Percentiles rank a stretch among this genome's conserved stretches.
These are phyloP conservation scores for Penicillium steckii DNA, from an alignment of 495 filamentous ascomycete genomes.

Conservation along the genomic window DNA sequence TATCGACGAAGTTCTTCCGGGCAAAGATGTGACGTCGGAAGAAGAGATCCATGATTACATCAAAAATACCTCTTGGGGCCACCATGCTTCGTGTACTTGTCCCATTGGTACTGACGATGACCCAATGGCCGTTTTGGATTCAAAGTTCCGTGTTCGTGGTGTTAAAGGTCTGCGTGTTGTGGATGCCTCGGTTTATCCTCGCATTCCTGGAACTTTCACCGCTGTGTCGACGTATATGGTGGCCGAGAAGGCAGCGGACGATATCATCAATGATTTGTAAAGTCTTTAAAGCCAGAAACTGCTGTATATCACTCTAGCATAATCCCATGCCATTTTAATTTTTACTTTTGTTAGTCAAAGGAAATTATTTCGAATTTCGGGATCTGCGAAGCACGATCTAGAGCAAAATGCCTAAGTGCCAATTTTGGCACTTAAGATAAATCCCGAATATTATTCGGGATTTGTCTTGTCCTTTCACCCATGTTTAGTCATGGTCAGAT, in stretches of 20 bases:
- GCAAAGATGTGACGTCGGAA: conserved; percentile 32
- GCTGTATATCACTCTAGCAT: too few species aligned
- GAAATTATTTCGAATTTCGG: too few species aligned
- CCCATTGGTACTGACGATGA: conserved; percentile 57
- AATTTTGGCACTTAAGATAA: too few species aligned
- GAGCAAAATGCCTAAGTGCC: too few species aligned
- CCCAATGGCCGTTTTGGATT: conserved; percentile 59
- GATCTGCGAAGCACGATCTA: too few species aligned
- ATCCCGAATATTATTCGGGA: too few species aligned
- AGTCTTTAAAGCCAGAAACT: too few species aligned
- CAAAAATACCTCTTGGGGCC: conserved; percentile 54
- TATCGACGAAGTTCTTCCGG: conserved; percentile 47
- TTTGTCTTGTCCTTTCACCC: too few species aligned
- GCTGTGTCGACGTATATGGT: conserved; percentile 60
- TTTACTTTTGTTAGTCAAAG: too few species aligned
- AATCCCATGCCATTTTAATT: too few species aligned
- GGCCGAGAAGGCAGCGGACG: conserved; percentile 60
- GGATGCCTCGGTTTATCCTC: conserved; percentile 60
- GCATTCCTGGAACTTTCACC: conserved; percentile 58
- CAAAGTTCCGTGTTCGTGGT: conserved; percentile 54
- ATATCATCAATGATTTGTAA: conserved; percentile 4
- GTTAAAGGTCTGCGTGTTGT: conserved; percentile 56
- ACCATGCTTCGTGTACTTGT: conserved; percentile 59
- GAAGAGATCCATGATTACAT: conserved; percentile 49
- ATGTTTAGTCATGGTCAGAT: too few species aligned